Conservation (phyloP, 1,284 basidiomycete genomes). For the Cryptococcus maquisensis region DNA sequence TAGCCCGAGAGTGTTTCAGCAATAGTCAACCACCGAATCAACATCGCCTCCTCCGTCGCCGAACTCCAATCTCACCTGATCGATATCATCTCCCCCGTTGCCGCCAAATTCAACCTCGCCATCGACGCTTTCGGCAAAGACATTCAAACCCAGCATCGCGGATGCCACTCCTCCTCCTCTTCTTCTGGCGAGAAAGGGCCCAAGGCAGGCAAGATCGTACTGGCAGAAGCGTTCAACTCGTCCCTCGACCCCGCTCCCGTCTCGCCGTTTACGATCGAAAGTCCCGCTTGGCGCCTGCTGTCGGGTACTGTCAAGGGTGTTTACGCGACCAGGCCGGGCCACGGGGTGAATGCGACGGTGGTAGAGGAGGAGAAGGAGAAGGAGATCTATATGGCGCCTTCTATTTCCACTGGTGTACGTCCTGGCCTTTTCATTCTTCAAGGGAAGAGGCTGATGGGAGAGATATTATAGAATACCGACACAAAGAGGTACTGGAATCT, state of each 20-base stretch:
- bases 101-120: constrained; percentile 34
- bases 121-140: constrained; percentile 38
- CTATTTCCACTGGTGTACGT: constrained; percentile 32
- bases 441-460: neutral
- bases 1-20: constrained; percentile 41
- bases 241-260: constrained; percentile 43
- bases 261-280: constrained; percentile 36
- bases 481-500: constrained; percentile 45
- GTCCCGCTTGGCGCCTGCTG: constrained; percentile 38
- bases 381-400: constrained; percentile 33
- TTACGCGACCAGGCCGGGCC: constrained; percentile 27
- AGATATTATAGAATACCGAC: constrained; percentile 42
- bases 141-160: constrained; percentile 13
- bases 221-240: constrained; percentile 33
- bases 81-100: constrained; percentile 28
- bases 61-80: constrained; percentile 35
- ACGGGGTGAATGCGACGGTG: neutral
- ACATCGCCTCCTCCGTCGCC: constrained; percentile 28
- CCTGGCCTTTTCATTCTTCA: neutral
- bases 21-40: constrained; percentile 45
- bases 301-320: constrained; percentile 34
- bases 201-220: constrained; percentile 30
- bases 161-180: constrained; percentile 12
- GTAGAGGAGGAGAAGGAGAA: constrained; percentile 16
- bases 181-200: constrained; percentile 7